Percentiles rank a stretch among this genome's conserved stretches.
Conservation (phyloP, 495 filamentous ascomycete species). For the Rostrohypoxylon terebratum region DNA sequence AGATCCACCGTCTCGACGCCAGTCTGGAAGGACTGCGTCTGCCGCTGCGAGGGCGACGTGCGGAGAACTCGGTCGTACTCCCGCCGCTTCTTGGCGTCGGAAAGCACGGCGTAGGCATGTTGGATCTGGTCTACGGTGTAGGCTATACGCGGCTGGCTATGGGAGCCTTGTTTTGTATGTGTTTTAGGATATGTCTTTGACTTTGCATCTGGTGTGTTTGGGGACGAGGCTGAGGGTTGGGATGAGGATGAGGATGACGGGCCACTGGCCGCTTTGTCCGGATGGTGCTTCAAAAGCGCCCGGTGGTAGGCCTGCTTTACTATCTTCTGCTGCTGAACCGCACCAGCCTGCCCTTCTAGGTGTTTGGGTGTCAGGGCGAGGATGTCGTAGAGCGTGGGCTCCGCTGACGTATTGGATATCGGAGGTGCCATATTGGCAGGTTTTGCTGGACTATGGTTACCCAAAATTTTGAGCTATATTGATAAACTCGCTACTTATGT, state of each 20-base stretch:
- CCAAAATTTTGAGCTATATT: not conserved
- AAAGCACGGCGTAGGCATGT: conserved; percentile 77
- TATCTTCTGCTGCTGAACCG: conserved; percentile 46
- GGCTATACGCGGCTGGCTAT: conserved; percentile 20
- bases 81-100: conserved; percentile 64
- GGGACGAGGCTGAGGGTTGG: conserved; percentile 8
- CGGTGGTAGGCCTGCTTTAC: conserved; percentile 83
- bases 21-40: conserved; percentile 62
- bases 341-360: conserved; percentile 42
- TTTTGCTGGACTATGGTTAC: not conserved
- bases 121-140: conserved; percentile 83
- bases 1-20: conserved; percentile 86
- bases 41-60: not conserved
- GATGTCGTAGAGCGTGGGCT: conserved; percentile 60
- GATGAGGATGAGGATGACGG: conserved; percentile 31
- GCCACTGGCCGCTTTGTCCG: conserved; percentile 69
- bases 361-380: conserved; percentile 55
- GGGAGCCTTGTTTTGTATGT: conserved; percentile 18
- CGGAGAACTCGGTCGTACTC: conserved; percentile 74
- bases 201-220: conserved; percentile 1
- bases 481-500: not conserved
- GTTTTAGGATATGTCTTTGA: conserved; percentile 20
- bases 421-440: conserved; percentile 38
- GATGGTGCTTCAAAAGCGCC: conserved; percentile 82
- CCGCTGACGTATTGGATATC: conserved; percentile 48